phyloP scores from a whole-genome alignment of 2,329 filamentous ascomycete species.

The Aspergillus piperis region DNA sequence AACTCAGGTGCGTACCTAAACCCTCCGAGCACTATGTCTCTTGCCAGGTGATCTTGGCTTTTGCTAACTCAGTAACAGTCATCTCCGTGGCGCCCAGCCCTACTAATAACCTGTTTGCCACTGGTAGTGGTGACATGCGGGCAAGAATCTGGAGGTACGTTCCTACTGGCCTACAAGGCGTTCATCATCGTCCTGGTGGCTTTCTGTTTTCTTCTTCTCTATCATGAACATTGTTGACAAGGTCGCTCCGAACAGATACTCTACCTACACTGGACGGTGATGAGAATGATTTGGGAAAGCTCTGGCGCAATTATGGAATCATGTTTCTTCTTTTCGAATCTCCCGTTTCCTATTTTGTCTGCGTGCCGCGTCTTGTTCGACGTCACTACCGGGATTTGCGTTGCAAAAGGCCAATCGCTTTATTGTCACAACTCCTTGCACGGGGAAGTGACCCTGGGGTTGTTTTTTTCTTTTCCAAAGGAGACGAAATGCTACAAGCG shows the following conservation, averaged over 20 bases:
- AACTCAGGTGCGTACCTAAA: constrained; percentile 67
- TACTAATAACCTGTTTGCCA: constrained; percentile 84
- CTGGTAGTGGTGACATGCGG: constrained; percentile 95
- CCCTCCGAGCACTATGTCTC: not conserved
- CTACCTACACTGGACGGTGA: constrained; percentile 43
- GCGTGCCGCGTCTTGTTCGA: not conserved
- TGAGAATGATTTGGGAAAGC: constrained; percentile 30
- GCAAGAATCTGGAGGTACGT: constrained; percentile 89
- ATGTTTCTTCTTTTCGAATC: constrained; percentile 15
- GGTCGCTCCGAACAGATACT: constrained; percentile 33
- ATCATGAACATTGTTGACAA: constrained; percentile 11
- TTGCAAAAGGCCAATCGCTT: constrained; percentile 10
- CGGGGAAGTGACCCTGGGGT: constrained; percentile 5
- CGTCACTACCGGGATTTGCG: not conserved
- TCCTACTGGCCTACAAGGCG: not conserved
- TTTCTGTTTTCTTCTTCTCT: not conserved
- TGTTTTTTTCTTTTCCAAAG: not conserved
- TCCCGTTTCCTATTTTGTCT: constrained; percentile 10
- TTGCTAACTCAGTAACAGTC: constrained; percentile 54
- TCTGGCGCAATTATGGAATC: constrained; percentile 37
- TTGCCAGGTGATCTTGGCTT: not conserved
- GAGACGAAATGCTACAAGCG: not conserved
- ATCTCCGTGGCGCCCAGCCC: constrained; percentile 96
- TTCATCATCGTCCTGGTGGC: not conserved
- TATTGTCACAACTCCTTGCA: constrained; percentile 1